Conservation (phyloP, 768 basidiomycete genomes). For the Fistulinella prunicolor region DNA sequence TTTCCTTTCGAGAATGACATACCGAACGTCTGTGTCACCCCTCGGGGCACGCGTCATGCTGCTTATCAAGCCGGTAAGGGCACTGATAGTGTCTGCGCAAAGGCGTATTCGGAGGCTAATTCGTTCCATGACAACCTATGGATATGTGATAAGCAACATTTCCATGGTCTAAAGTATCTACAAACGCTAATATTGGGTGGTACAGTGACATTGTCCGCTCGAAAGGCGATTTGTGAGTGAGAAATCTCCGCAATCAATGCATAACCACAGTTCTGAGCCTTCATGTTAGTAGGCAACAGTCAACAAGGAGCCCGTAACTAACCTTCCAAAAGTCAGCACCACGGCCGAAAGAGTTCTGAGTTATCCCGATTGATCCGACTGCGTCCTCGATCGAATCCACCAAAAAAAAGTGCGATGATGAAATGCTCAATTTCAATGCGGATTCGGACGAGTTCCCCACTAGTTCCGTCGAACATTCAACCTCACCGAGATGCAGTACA, state of each 20-base stretch:
- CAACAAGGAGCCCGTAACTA: conserved; percentile 16
- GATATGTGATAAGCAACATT: conserved; percentile 1
- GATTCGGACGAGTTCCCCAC: conserved; percentile 62
- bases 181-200: conserved; percentile 41
- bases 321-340: conserved; percentile 70
- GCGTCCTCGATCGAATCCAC: conserved; percentile 50
- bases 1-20: conserved; percentile 2
- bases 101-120: conserved; percentile 59
- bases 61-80: conserved; percentile 52
- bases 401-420: conserved; percentile 49
- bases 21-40: conserved; percentile 27
- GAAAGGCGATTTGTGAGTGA: conserved; percentile 46
- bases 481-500: conserved; percentile 61
- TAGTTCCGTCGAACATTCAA: conserved; percentile 71
- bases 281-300: conserved; percentile 4
- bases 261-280: conserved; percentile 56
- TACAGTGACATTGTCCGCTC: conserved; percentile 20
- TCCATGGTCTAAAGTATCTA: conserved; percentile 2
- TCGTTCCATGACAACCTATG: conserved; percentile 54
- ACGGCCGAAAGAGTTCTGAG: conserved; percentile 16
- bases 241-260: conserved; percentile 62
- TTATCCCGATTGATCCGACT: conserved; percentile 13
- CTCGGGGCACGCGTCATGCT: conserved; percentile 49
- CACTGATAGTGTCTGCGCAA: conserved; percentile 73
- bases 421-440: conserved; percentile 47